A percentile compares a stretch with the other conserved stretches of the same genome.
Evolutionary conservation across 1,284 basidiomycete species (phyloP).

Genomic region (Moesziomyces sp.): DNA sequence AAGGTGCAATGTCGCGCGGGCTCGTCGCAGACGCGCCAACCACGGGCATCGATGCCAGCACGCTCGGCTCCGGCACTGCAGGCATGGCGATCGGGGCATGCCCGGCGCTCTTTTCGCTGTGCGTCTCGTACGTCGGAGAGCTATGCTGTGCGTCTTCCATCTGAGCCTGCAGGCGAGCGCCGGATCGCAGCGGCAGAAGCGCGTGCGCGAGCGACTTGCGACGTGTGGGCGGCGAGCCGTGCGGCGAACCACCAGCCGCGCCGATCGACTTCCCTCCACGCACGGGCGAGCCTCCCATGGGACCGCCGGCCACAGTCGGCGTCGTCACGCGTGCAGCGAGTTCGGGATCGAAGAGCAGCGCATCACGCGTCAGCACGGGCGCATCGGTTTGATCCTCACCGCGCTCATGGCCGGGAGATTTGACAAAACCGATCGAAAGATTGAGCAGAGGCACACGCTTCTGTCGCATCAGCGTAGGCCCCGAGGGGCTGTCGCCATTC

Average conservation of each 20-base stretch:
- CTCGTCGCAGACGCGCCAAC: neutral
- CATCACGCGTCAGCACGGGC: slow-evolving; percentile 38
- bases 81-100: slow-evolving; percentile 9
- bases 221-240: slow-evolving; percentile 14
- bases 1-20: slow-evolving; percentile 29
- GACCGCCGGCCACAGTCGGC: neutral
- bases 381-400: slow-evolving; percentile 13
- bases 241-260: slow-evolving; percentile 7
- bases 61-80: slow-evolving; percentile 6
- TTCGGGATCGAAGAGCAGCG: slow-evolving; percentile 44
- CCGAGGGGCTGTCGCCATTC: slow-evolving; percentile 2
- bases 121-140: slow-evolving; percentile 6
- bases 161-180: slow-evolving; percentile 18
- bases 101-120: slow-evolving; percentile 9
- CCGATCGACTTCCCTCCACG: neutral
- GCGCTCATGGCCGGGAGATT: slow-evolving; percentile 13
- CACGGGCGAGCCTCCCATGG: neutral
- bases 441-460: slow-evolving; percentile 39
- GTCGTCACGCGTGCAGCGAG: slow-evolving; percentile 22
- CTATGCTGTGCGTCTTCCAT: slow-evolving; percentile 3
- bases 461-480: slow-evolving; percentile 19
- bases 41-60: neutral
- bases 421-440: slow-evolving; percentile 35
- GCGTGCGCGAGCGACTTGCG: slow-evolving; percentile 21
- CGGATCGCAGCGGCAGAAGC: slow-evolving; percentile 19